A percentile compares a stretch with the other conserved stretches of the same genome.
Evolutionary conservation across 805 yeast genomes (phyloP).

Genomic region (Millerozyma miso): DNA sequence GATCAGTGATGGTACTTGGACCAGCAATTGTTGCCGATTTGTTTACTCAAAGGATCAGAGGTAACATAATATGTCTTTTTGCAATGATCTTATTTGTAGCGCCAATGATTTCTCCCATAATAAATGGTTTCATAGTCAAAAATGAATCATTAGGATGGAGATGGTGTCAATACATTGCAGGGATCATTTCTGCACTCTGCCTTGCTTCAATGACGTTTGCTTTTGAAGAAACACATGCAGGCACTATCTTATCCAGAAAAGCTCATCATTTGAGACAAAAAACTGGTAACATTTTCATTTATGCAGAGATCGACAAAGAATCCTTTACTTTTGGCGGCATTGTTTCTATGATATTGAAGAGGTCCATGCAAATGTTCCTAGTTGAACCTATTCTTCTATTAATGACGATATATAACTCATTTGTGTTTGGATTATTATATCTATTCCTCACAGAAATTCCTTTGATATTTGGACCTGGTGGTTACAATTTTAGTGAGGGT

Average conservation of each 20-base stretch:
- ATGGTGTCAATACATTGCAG: constrained; percentile 46
- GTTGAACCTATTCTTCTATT: constrained; percentile 32
- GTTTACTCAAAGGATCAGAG: constrained; percentile 57
- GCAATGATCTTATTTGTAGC: constrained; percentile 64
- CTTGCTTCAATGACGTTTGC: constrained; percentile 17
- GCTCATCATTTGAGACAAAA: constrained; percentile 20
- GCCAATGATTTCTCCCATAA: constrained; percentile 73
- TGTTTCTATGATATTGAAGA: constrained; percentile 15
- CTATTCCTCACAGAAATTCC: constrained; percentile 34
- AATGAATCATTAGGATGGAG: constrained; percentile 42
- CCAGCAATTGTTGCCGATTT: constrained; percentile 81
- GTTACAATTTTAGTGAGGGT: constrained; percentile 55
- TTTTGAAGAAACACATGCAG: constrained; percentile 27
- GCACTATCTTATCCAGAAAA: constrained; percentile 18
- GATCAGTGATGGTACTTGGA: constrained; percentile 72
- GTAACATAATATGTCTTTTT: constrained; percentile 66
- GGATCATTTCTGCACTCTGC: constrained; percentile 27
- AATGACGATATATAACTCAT: constrained; percentile 35
- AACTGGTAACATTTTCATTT: constrained; percentile 23
- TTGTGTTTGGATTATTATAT: constrained; percentile 39
- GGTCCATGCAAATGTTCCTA: constrained; percentile 28
- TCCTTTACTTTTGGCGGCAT: constrained; percentile 15
- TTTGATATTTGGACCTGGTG: constrained; percentile 44
- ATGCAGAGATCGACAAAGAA: constrained; percentile 22
- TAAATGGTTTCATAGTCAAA: constrained; percentile 30